Base-by-base conservation (phyloP, 768 basidiomycete species). In the Scleroderma bovista region DNA sequence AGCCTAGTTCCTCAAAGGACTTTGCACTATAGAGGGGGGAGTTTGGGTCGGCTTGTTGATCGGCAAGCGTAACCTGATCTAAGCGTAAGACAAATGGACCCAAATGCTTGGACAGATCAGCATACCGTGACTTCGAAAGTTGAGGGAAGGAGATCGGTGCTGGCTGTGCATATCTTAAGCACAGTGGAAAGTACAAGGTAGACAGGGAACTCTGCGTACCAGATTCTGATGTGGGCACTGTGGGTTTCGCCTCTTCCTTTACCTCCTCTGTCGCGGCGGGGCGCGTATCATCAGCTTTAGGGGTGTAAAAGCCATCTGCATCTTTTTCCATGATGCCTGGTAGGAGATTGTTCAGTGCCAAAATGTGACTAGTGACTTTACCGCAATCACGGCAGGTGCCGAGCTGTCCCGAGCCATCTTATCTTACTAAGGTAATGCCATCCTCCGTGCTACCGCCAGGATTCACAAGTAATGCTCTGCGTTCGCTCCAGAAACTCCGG, bases 1-100 rank as follows among this genome's bases (percentile, higher is more conserved):
- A 69, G 52, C 94, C 94, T 40, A 99, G 81, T 57, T 97, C 88
- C 65, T 99, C 93, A 56, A 99, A 99, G 0, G 88, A 84, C 67
- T 97, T 95, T 24, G 80, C 88, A 48, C 93, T 95, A 69, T 79
- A 95, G 15, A 99, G 70, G 3, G 95, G 96, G n/a, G 95, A 98
- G 63, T 95, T 86, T 36, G 93, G 89, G 63, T 99, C 91, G 24
- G 79, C 83, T 70, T 98, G 96, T 64, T 95, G 91, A 71, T 98
- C 94, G 44, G 93, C 93, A 51, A 98, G 78, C 17, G 93, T 98
- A 55, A 99, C 93, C 93, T 92, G 59, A 52, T 19, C 51, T 29
- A 40, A 26, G 42, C 46, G 44, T 55, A 46, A 55, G 54, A 32
- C 45, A 32, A 33, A 12, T 37, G 19, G 22, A 51, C 42, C n/a